Conservation (phyloP, 495 filamentous ascomycete species). For the Tuber borchii region DNA sequence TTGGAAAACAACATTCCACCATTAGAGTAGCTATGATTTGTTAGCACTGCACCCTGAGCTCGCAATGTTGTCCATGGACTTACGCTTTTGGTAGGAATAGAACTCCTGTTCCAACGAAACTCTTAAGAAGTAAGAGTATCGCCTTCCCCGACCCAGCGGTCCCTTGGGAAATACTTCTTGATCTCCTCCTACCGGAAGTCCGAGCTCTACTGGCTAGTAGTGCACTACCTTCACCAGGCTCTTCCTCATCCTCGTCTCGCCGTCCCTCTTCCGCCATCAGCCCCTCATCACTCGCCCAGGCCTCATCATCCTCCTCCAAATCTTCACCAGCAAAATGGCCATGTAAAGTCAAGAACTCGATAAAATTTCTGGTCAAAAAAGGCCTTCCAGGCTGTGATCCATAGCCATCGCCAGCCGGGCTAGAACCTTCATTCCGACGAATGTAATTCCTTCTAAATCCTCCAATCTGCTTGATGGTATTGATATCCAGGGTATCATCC, state of each 20-base stretch:
- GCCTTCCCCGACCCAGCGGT: slow-evolving; percentile 48
- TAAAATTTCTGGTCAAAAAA: slow-evolving; percentile 79
- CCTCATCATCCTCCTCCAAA: slow-evolving; percentile 91
- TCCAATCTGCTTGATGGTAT: slow-evolving; percentile 81
- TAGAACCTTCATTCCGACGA: slow-evolving; percentile 49
- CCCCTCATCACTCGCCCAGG: slow-evolving; percentile 73
- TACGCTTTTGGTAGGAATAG: slow-evolving; percentile 83
- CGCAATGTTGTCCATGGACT: background rate
- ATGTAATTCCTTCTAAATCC: slow-evolving; percentile 88
- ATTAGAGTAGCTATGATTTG: slow-evolving; percentile 58
- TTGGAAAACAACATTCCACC: slow-evolving; percentile 97
- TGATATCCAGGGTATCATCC: slow-evolving; percentile 71
- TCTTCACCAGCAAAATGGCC: slow-evolving; percentile 97
- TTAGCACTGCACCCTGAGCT: slow-evolving; percentile 9
- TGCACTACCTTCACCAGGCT: slow-evolving; percentile 73
- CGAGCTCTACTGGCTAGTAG: slow-evolving; percentile 52
- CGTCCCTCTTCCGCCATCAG: slow-evolving; percentile 60
- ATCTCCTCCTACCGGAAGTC: slow-evolving; percentile 62
- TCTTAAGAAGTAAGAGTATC: slow-evolving; percentile 79
- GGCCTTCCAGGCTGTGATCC: slow-evolving; percentile 49
- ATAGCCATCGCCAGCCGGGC: slow-evolving; percentile 38
- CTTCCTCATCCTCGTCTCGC: slow-evolving; percentile 57
- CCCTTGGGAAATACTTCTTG: slow-evolving; percentile 46
- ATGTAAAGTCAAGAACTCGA: slow-evolving; percentile 90
- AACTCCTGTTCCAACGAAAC: slow-evolving; percentile 96